A percentile compares a stretch with the other conserved stretches of the same genome.
Conservation (phyloP, 768 basidiomycete genomes). For the Myochromella boudieri region DNA sequence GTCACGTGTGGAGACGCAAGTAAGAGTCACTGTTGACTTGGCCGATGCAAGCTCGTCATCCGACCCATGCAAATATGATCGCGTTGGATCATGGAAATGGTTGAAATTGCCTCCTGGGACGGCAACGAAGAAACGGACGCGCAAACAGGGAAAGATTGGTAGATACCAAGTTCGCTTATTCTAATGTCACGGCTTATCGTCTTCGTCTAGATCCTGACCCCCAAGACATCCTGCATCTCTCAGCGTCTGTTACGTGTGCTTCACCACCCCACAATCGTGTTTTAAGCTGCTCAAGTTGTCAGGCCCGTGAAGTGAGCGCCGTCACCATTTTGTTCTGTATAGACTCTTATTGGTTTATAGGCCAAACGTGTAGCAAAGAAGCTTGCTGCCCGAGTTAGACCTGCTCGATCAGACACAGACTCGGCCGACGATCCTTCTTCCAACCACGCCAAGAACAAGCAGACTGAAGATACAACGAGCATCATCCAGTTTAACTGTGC, state of each 20-base stretch:
- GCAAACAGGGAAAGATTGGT: constrained; percentile 86
- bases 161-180: constrained; percentile 18
- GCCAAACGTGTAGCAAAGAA: constrained; percentile 90
- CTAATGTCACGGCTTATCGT: constrained; percentile 20
- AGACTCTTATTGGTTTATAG: constrained; percentile 33
- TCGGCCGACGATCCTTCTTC: constrained; percentile 50
- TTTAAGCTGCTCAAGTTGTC: constrained; percentile 85
- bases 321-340: constrained; percentile 2
- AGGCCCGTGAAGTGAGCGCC: constrained; percentile 71
- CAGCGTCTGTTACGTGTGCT: constrained; percentile 76
- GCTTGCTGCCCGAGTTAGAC: constrained; percentile 79
- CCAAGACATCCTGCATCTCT: constrained; percentile 71
- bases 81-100: constrained; percentile 91
- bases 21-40: constrained; percentile 80
- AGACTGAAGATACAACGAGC: constrained; percentile 69
- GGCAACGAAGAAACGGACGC: constrained; percentile 79
- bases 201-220: constrained; percentile 54
- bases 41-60: constrained; percentile 65
- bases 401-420: constrained; percentile 74
- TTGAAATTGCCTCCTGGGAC: constrained; percentile 78
- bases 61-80: constrained; percentile 67
- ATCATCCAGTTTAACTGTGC: constrained; percentile 97
- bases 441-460: constrained; percentile 42
- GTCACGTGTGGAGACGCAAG: constrained; percentile 93
- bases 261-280: constrained; percentile 77